Conservation (phyloP, 1,284 basidiomycete genomes). For the Cerrena zonata region DNA sequence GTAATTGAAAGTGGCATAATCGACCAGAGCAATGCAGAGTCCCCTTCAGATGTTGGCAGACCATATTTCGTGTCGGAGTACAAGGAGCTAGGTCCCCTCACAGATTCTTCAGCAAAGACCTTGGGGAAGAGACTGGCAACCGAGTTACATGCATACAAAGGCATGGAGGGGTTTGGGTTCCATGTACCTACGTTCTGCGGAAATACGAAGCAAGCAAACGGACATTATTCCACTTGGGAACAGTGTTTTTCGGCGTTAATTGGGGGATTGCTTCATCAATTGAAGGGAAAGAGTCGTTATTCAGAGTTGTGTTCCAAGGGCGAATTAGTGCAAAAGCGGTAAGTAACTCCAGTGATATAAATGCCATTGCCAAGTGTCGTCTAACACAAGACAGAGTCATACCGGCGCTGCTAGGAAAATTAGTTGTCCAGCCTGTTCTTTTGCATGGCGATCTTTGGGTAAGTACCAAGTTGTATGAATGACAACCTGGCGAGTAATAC, state of each 20-base stretch:
- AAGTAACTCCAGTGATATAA: constrained; percentile 20
- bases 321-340: constrained; percentile 53
- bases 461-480: constrained; percentile 4
- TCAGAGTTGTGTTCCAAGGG: constrained; percentile 49
- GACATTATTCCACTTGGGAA: constrained; percentile 71
- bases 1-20: constrained; percentile 48
- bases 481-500: neutral
- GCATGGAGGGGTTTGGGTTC: constrained; percentile 66
- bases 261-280: constrained; percentile 54
- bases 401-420: constrained; percentile 60
- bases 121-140: constrained; percentile 62
- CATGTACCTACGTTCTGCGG: constrained; percentile 77
- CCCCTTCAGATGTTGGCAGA: constrained; percentile 30
- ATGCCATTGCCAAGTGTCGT: neutral
- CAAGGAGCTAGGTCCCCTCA: constrained; percentile 52
- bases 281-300: constrained; percentile 43
- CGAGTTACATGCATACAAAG: constrained; percentile 57
- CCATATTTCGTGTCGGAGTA: constrained; percentile 76
- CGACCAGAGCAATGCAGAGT: constrained; percentile 27
- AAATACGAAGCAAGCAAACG: constrained; percentile 69
- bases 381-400: constrained; percentile 51
- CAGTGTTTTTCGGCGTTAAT: constrained; percentile 67
- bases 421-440: constrained; percentile 67
- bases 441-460: constrained; percentile 87
- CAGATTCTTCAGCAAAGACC: constrained; percentile 38